A percentile compares a stretch with the other conserved stretches of the same genome.
These are phyloP conservation scores for Paracamarosporium sp. DNA, from an alignment of 2,329 filamentous ascomycete genomes.

Conservation along the genomic window DNA sequence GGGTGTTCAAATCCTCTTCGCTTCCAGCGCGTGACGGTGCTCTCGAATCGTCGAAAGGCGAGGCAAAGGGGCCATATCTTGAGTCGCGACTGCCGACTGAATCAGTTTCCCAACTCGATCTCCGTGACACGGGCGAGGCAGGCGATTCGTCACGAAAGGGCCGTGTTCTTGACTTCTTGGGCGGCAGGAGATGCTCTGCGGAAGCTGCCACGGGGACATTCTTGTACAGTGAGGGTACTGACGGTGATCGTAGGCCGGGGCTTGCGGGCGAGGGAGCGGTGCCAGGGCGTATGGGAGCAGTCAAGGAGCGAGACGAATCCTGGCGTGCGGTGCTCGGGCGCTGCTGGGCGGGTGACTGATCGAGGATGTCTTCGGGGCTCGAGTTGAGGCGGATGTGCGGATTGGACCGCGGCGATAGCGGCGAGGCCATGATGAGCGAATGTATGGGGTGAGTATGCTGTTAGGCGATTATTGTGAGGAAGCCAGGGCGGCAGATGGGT, in stretches of 20 bases:
- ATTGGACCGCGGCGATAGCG: conserved; percentile 38
- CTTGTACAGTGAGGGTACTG: conserved; percentile 41
- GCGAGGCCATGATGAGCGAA: conserved; percentile 37
- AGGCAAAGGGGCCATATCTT: conserved; percentile 55
- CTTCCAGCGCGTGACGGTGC: conserved; percentile 67
- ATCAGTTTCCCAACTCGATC: conserved; percentile 72
- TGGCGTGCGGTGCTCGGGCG: conserved; percentile 49
- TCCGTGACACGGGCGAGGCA: conserved; percentile 64
- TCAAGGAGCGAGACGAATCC: conserved; percentile 54
- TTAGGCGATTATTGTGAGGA: conserved; percentile 24
- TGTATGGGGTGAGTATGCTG: conserved; percentile 36
- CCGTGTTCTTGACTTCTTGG: conserved; percentile 54
- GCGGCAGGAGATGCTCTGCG: conserved; percentile 59
- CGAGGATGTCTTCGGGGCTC: conserved; percentile 60
- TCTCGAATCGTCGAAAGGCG: conserved; percentile 67
- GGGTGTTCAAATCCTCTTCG: conserved; percentile 72
- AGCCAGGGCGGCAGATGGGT: conserved; percentile 25
- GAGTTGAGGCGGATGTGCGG: conserved; percentile 72
- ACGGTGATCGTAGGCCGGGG: conserved; percentile 31
- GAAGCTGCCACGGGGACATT: conserved; percentile 49
- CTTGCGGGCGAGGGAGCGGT: conserved; percentile 33
- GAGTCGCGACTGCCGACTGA: conserved; percentile 60
- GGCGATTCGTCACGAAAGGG: conserved; percentile 60
- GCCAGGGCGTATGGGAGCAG: conserved; percentile 45
- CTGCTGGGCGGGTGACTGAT: conserved; percentile 26